Evolutionary conservation across 23 red algal genomes (phyloP), one percentile per base, ranked within the genome.

Genomic region (Chondrus crispus): DNA sequence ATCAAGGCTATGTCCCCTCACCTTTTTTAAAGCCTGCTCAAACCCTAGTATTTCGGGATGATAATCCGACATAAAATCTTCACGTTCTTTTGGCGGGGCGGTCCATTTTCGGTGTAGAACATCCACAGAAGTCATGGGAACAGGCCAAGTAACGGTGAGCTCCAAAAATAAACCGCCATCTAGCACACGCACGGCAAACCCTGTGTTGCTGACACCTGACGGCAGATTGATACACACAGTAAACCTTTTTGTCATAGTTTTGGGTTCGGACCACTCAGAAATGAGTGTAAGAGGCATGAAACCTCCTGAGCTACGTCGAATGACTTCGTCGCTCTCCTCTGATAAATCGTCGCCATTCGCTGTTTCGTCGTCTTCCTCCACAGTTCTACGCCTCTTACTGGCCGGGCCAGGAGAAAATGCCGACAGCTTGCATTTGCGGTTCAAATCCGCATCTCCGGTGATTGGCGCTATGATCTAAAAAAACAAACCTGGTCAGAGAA

Each of bases 101-200:
- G n/a, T n/a, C n/a, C n/a, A n/a, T n/a, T n/a, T n/a, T n/a, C 20
- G 37, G 43, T 44, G 18, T 38, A 68, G 57, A 20, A 57, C 40
- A n/a, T 20, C 36, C 26, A 68, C 11, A 84, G 32, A 7, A 33
- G 39, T 10, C 46, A 84, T n/a, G 19, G 55, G 28, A 6, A 44
- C 0, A 6, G 80, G 80, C 80, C 48, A 84, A 29, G 26, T 32
- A 40, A 68, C 80, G 10, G 54, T 43, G 5, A 84, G 16, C 37
- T 84, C 80, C 45, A 68, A 66, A 35, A 42, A 55, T 26, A 44
- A 41, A 6, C 80, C 80, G 22, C 80, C 55, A 62, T 84, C 22
- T 14, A 68, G 29, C 7, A 84, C 54, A 13, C 32, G 28, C 7
- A 84, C 54, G 16, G 16, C 32, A 68, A 84, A 84, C 3, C 29